A percentile compares a stretch with the other conserved stretches of the same genome.
Conservation (phyloP, 768 basidiomycete species). For the Suillus fuscotomentosus region DNA sequence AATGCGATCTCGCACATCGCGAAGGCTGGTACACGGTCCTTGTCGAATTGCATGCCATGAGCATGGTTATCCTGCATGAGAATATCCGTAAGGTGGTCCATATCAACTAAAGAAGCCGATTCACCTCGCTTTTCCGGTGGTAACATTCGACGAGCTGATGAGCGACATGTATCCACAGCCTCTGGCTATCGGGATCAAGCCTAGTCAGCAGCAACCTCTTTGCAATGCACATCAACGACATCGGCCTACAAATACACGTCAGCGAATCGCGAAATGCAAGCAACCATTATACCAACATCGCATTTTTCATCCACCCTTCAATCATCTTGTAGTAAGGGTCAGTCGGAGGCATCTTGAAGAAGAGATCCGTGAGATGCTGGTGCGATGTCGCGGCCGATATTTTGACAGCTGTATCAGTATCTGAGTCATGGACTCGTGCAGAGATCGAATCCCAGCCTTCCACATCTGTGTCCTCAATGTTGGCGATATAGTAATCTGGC, state of each 20-base stretch:
- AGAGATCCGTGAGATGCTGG: slow-evolving; percentile 40
- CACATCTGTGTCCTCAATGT: slow-evolving; percentile 30
- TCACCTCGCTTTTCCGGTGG: slow-evolving; percentile 46
- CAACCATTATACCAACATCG: slow-evolving; percentile 39
- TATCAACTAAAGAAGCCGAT: slow-evolving; percentile 9
- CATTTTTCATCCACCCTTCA: slow-evolving; percentile 43
- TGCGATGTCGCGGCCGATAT: slow-evolving; percentile 55
- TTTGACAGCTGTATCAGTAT: slow-evolving; percentile 65
- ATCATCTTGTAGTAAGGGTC: slow-evolving; percentile 38
- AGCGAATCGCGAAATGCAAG: not conserved
- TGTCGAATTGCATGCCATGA: slow-evolving; percentile 48
- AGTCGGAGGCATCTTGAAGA: slow-evolving; percentile 41
- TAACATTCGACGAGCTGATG: slow-evolving; percentile 61
- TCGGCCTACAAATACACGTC: slow-evolving; percentile 14
- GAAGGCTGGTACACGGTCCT: slow-evolving; percentile 60
- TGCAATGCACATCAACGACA: slow-evolving; percentile 43
- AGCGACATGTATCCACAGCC: slow-evolving; percentile 66
- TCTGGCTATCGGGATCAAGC: slow-evolving; percentile 58
- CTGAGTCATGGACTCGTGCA: slow-evolving; percentile 58
- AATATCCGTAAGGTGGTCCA: slow-evolving; percentile 8
- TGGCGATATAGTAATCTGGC: slow-evolving; percentile 50
- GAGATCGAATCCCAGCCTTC: slow-evolving; percentile 42
- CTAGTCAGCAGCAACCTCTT: slow-evolving; percentile 60
- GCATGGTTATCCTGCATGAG: slow-evolving; percentile 39
- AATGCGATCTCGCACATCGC: slow-evolving; percentile 71